A percentile compares a stretch with the other conserved stretches of the same genome.
Evolutionary conservation across 2,329 filamentous ascomycete species (phyloP).

Genomic region (Aspergillus spinulosporus): DNA sequence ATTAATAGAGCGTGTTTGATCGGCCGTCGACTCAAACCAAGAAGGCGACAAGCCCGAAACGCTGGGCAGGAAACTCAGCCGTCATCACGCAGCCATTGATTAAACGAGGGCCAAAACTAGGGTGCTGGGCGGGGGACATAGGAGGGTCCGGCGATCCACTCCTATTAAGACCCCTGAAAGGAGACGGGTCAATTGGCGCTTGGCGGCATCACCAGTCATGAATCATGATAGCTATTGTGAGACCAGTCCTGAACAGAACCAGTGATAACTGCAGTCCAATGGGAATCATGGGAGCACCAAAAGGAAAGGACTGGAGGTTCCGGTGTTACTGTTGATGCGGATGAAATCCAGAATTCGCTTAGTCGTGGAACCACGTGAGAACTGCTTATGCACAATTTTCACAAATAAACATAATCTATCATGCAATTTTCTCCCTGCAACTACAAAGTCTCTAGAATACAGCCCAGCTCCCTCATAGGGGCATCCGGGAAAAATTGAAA

Average conservation of each 20-base stretch:
- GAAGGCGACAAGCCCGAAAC: conserved; percentile 7
- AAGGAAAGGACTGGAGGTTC: neutral
- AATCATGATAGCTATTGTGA: neutral
- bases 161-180: conserved; percentile 1
- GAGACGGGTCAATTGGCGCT: conserved; percentile 8
- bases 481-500: conserved; percentile 12
- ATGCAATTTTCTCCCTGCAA: conserved; percentile 15
- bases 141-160: conserved; percentile 11
- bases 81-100: conserved; percentile 15
- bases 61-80: neutral
- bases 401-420: conserved; percentile 4
- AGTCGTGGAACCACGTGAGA: neutral
- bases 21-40: conserved; percentile 9
- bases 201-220: conserved; percentile 1
- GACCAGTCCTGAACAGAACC: conserved; percentile 3
- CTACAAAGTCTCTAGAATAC: conserved; percentile 19
- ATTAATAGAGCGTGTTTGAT: conserved; percentile 4
- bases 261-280: neutral
- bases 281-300: neutral
- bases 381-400: neutral
- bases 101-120: conserved; percentile 18
- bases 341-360: neutral
- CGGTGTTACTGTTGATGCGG: neutral
- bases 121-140: conserved; percentile 16
- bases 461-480: conserved; percentile 11